Conservation (phyloP, 2,329 filamentous ascomycete species). For the Septoria linicola region DNA sequence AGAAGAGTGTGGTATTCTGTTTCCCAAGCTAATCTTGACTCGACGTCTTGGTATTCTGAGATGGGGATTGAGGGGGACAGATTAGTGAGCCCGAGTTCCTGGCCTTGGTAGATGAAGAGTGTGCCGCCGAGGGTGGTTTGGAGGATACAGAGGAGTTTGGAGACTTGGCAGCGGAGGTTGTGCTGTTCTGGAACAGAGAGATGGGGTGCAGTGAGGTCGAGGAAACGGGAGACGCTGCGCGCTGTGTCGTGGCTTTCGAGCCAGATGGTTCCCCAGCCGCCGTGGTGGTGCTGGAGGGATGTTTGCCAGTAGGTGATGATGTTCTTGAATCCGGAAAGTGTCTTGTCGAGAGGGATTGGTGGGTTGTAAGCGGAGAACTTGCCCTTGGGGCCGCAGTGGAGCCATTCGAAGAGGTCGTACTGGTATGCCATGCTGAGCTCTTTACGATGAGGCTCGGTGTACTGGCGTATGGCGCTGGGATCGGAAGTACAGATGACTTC, state of each 20-base stretch:
- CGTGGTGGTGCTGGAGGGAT: slow-evolving; percentile 55
- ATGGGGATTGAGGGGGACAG: slow-evolving; percentile 59
- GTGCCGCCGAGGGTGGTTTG: slow-evolving; percentile 59
- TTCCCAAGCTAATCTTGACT: slow-evolving; percentile 37
- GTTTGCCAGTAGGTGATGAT: slow-evolving; percentile 59
- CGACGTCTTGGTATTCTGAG: slow-evolving; percentile 65
- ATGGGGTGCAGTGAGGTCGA: slow-evolving; percentile 48
- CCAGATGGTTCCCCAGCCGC: slow-evolving; percentile 64
- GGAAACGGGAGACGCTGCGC: slow-evolving; percentile 57
- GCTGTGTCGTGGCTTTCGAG: slow-evolving; percentile 66
- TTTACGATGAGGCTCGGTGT: slow-evolving; percentile 52
- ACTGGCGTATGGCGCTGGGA: slow-evolving; percentile 50
- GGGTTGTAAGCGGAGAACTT: slow-evolving; percentile 52
- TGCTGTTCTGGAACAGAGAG: not conserved
- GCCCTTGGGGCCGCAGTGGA: slow-evolving; percentile 48
- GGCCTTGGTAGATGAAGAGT: slow-evolving; percentile 65
- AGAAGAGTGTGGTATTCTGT: not conserved
- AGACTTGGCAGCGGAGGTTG: slow-evolving; percentile 45
- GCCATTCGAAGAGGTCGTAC: slow-evolving; percentile 56
- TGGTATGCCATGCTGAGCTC: slow-evolving; percentile 71
- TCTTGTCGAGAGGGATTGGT: slow-evolving; percentile 38
- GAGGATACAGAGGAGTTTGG: slow-evolving; percentile 60
- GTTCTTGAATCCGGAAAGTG: slow-evolving; percentile 49
- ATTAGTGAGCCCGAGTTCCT: slow-evolving; percentile 66
- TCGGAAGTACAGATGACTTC: slow-evolving; percentile 49